A percentile compares a stretch with the other conserved stretches of the same genome.
Evolutionary conservation across 345 rosid genomes (phyloP).

Genomic region (Durio zibethinus): DNA sequence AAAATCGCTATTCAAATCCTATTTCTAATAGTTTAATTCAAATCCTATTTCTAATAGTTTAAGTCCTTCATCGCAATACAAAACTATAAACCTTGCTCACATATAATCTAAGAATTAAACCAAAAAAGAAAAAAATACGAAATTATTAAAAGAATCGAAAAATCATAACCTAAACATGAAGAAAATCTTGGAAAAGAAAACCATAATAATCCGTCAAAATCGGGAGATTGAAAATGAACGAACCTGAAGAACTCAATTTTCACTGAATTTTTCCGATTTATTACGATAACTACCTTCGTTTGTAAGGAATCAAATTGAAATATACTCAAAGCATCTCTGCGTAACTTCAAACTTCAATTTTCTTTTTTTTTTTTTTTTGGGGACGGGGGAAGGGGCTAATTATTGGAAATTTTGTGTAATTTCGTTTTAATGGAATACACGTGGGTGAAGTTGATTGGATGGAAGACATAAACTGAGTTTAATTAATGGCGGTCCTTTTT

Average conservation of each 20-base stretch:
- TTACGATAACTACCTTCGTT: background rate
- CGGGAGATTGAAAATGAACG: background rate
- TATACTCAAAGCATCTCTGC: background rate
- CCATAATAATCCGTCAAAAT: background rate
- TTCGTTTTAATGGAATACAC: background rate
- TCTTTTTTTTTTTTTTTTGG: background rate
- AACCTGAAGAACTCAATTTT: conserved; percentile 23
- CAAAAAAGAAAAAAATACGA: background rate
- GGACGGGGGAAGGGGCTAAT: background rate
- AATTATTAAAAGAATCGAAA: background rate
- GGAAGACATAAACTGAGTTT: background rate
- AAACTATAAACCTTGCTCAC: background rate
- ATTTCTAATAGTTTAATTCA: background rate
- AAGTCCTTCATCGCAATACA: background rate
- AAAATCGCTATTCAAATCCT: background rate
- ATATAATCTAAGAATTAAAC: background rate
- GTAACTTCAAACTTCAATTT: background rate
- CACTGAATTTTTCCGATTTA: background rate
- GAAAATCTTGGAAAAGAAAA: background rate
- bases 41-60: background rate
- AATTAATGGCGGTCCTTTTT: background rate
- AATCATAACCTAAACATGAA: conserved; percentile 6
- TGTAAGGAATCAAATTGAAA: background rate
- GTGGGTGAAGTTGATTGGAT: background rate
- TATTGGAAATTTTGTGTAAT: background rate